These are phyloP conservation scores for Cyclotella sp. DNA, from an alignment of 108 stramenopile species.

Conservation along the genomic window DNA sequence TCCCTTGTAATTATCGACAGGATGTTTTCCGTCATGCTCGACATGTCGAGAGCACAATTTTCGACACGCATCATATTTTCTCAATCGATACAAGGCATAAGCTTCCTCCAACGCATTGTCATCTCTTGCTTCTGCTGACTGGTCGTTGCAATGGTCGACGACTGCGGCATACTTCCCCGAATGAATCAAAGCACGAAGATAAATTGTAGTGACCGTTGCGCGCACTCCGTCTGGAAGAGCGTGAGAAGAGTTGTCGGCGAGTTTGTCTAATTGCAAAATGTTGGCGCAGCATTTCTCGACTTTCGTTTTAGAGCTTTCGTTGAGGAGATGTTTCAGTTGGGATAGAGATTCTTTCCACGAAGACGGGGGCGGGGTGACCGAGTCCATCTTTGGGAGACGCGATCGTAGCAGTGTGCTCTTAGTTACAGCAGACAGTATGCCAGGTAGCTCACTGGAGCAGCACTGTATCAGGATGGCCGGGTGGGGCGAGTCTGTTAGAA, in stretches of 20 bases:
- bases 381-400: not conserved
- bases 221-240: constrained; percentile 11
- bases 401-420: too few species aligned
- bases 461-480: too few species aligned
- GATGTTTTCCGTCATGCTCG: not conserved
- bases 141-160: constrained; percentile 14
- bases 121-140: not conserved
- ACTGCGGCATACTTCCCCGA: constrained; percentile 31
- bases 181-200: constrained; percentile 43
- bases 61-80: constrained; percentile 47
- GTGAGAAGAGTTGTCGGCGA: constrained; percentile 11
- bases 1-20: constrained; percentile 13
- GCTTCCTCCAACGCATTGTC: constrained; percentile 35
- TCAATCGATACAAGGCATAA: constrained; percentile 48
- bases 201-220: constrained; percentile 31
- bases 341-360: constrained; percentile 4
- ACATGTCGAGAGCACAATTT: constrained; percentile 17
- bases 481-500: too few species aligned
- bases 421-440: too few species aligned
- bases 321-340: not conserved
- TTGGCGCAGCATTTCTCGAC: constrained; percentile 2
- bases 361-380: not conserved
- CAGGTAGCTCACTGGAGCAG: too few species aligned
- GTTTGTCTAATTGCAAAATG: not conserved
- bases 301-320: not conserved